Evolutionary conservation across 2,329 filamentous ascomycete species (phyloP).

Genomic region (Blastomyces gilchristii): DNA sequence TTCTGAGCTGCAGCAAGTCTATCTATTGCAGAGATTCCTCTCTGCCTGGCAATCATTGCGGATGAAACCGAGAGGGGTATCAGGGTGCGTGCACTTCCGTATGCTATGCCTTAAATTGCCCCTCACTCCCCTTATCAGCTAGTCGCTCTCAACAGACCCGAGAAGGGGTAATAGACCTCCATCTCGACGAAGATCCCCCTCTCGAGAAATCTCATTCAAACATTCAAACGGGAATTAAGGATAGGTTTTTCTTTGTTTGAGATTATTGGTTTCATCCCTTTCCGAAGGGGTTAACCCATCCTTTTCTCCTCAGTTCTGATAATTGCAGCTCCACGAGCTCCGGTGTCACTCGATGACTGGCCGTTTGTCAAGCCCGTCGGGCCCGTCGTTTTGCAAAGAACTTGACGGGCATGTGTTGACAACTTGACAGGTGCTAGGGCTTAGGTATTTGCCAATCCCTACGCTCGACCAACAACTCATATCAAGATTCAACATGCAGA

Average conservation of each 20-base stretch:
- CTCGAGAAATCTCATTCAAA: neutral
- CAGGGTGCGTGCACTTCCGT: no score
- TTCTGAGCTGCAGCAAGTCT: no score
- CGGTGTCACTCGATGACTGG: neutral
- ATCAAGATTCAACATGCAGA: conserved; percentile 7
- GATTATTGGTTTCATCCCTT: neutral
- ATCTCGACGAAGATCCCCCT: neutral
- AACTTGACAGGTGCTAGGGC: no score
- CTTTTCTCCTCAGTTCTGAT: neutral
- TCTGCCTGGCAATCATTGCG: no score
- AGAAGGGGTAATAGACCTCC: neutral
- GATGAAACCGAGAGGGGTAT: no score
- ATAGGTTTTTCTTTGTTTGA: neutral
- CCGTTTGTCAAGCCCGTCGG: neutral
- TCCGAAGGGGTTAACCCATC: neutral
- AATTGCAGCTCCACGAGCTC: neutral
- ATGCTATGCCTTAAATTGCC: no score
- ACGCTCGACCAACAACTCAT: conserved; percentile 8
- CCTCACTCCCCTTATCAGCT: no score
- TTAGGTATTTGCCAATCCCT: conserved; percentile 1
- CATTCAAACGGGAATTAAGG: neutral
- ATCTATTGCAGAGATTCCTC: no score
- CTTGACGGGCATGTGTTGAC: neutral
- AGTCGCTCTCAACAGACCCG: no score
- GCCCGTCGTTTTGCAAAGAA: neutral